Base-by-base conservation (phyloP, 441 rosid species). In the Eruca vesicaria region DNA sequence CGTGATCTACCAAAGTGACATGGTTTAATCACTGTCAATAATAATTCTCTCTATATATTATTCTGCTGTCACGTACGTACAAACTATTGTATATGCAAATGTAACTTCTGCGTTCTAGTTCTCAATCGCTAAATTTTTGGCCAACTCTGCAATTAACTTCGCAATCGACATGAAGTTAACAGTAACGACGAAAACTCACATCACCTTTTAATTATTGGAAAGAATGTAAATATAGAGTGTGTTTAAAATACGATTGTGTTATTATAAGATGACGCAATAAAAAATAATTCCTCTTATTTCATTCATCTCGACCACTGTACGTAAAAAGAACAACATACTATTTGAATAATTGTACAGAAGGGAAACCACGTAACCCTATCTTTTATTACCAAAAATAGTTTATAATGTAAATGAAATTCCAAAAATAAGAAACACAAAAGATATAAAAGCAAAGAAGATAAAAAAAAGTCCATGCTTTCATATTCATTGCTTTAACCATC, bases 401-500 rank as follows among this genome's bases (percentile, higher is more conserved):
- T 60, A 66, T 29, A 52, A 78, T 78, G 78, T 72, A 72, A 72
- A 72, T 72, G 67, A 55, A 78, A 62, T 72, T 62, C 73, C 70
- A 53, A 18, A 78, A 71, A 78, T 66, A 48, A 78, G 56, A 70
- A 72, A 60, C 12, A 64, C 16, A 64, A 77, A 72, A 67, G 74
- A 77, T 77, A 77, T 65, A 77, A 71, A n/a, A 77, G 76, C 80
- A 77, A 41, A 16, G 31, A 55, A 32, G 33, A 14, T n/a, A 71
- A 72, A 66, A 23, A 66, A 72, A 77, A 82, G 64, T 53, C 84
- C 79, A 77, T 74, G 68, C 81, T 79, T 77, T 85, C 88, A 82
- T 85, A 80, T 73, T 79, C 85, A 53, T 88, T 85, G 88, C 93
- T 89, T 91, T 78, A 88, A 86, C 84, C 82, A 76, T 48, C 55